Conservation (phyloP, 768 basidiomycete genomes). For the Inosperma sp. region DNA sequence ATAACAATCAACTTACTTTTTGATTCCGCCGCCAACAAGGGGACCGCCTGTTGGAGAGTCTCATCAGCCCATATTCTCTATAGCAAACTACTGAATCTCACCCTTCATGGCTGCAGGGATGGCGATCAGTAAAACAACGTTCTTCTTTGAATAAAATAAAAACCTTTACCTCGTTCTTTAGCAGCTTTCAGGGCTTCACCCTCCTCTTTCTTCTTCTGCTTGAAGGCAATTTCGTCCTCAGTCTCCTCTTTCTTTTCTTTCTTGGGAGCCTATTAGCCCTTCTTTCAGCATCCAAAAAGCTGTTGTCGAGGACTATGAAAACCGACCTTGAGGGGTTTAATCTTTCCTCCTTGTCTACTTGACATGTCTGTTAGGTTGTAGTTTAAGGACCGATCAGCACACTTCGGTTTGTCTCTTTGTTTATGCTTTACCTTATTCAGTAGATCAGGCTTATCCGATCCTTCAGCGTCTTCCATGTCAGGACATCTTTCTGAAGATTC, state of each 20-base stretch:
- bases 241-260: conserved; percentile 70
- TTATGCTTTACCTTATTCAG: not conserved
- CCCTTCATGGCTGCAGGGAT: conserved; percentile 48
- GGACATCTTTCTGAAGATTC: not conserved
- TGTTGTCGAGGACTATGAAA: not conserved
- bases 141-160: not conserved
- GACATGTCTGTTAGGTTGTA: conserved; percentile 41
- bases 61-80: conserved; percentile 10
- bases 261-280: conserved; percentile 64
- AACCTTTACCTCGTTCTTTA: conserved; percentile 59
- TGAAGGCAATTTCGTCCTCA: conserved; percentile 69
- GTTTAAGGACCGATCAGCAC: not conserved
- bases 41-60: conserved; percentile 49
- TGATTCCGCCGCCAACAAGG: conserved; percentile 70
- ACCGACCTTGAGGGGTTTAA: conserved; percentile 79
- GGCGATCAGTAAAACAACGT: conserved; percentile 7
- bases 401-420: not conserved
- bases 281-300: conserved; percentile 6
- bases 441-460: too few species aligned
- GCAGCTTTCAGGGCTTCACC: conserved; percentile 69
- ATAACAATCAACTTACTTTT: conserved; percentile 60
- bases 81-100: conserved; percentile 25
- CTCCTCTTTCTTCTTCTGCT: conserved; percentile 73
- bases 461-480: not conserved
- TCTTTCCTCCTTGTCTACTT: conserved; percentile 75